Evolutionary conservation across 768 basidiomycete species (phyloP), one percentile per base, ranked within the genome.

Genomic region (Wakefieldia striispora): DNA sequence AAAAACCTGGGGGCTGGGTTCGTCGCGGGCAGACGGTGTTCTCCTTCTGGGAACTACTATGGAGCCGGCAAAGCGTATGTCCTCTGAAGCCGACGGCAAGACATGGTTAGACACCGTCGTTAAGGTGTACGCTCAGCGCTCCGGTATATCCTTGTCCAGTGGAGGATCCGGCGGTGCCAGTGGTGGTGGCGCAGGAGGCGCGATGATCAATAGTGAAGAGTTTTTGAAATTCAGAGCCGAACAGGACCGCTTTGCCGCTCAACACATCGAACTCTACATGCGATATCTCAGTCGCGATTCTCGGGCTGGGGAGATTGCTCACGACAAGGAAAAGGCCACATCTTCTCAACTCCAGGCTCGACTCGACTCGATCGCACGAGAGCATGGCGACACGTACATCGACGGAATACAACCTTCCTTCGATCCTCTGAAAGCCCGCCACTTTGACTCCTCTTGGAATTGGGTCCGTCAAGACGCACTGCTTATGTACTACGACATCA

Each of bases 381-480:
- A 99, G 65, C 97, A 99, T 57, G 97, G 97, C 24, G 95, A 98
- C 49, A 68, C 77, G 0, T 99, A 99, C 70, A 75, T 98, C 51
- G 87, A 95, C 27, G 97, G 97, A 38, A 95, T 98, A 53, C 89
- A 95, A 63, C 97, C 97, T 10, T 78, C 82, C 50, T 99, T 99
- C 70, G 91, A 95, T 63, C 86, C 91, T 3, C 77, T 97, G 61
- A 98, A 99, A 71, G 97, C 95, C 12, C 90, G 97, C 40, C 94
- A 88, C 65, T 98, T 99, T 76, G 95, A 98, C 66, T 98, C 95
- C 2, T 93, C 89, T 6, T 99, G 95, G 97, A 99, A 99, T 66
- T 99, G 97, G 97, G 95, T 88, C 39, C 86, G 95, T 52, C 97
- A 99, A 72, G 95, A 97, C 54, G 92, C 94, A 14, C 76, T 98